Evolutionary conservation across 331 rosid genomes (phyloP), one percentile per base, ranked within the genome.

Genomic region (Phaseolus coccineus): DNA sequence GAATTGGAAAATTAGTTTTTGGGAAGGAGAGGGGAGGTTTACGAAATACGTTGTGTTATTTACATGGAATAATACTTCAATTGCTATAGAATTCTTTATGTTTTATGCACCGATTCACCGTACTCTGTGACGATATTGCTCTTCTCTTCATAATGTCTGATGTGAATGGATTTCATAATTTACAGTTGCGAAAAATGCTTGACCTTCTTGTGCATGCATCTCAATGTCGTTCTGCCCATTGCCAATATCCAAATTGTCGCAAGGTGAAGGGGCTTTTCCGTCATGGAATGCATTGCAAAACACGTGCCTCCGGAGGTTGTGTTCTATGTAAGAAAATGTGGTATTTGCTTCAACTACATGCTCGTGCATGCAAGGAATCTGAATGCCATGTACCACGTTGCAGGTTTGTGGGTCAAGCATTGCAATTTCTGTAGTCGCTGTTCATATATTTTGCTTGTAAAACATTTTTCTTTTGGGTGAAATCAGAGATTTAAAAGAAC

Each of bases 341-440:
- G 97, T 90, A 89, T 85, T 94, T 94, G 74, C 96, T 94, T 82
- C 98, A 94, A 81, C 98, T 94, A 72, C 98, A 94, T 83, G 98
- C 98, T 69, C 97, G 98, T 66, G 98, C 98, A 30, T 94, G 98
- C 90, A 94, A 94, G 77, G 93, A 89, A 87, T 94, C 98, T 1
- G 93, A 90, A 68, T 94, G 98, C 83, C 91, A 89, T 14, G 98
- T 94, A 48, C 98, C 98, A 8, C 97, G 98, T 70, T 94, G 98
- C 98, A 92, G 97, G 98, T 94, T 80, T 72, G 77, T 87, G 76
- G 69, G 15, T 53, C n/a, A 11, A 6, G 39, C 80, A 56, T 47
- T 64, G 14, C 78, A 55, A 89, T 76, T 74, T 6, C 73, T 78
- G 11, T 81, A 92, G 91, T 90, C n/a, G 30, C 5, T 6, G 30